Percentiles rank a stretch among this genome's conserved stretches.
phyloP scores from a whole-genome alignment of 192 early-diverging fungal genomes.

The Coemansia sp. region DNA sequence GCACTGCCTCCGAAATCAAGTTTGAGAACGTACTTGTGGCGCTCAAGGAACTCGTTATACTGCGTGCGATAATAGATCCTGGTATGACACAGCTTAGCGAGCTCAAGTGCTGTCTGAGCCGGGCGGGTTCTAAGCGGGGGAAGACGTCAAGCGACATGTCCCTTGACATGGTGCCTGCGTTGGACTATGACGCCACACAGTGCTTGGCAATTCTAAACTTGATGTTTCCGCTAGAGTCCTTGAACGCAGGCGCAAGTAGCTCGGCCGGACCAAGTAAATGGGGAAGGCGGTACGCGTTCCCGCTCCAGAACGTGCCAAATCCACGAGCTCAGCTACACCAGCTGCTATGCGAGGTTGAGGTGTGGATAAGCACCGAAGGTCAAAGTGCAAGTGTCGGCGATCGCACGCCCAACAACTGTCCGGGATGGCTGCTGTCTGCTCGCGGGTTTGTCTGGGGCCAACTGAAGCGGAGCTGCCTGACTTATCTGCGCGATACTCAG shows the following conservation, averaged over 20 bases:
- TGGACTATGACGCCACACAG: slow-evolving; percentile 19
- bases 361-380: slow-evolving; percentile 37
- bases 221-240: slow-evolving; percentile 44
- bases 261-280: slow-evolving; percentile 11
- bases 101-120: slow-evolving; percentile 7
- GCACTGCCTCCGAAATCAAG: slow-evolving; percentile 41
- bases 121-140: not conserved
- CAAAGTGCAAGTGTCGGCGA: not conserved
- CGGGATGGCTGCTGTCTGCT: slow-evolving; percentile 38
- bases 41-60: slow-evolving; percentile 46
- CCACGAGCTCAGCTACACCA: slow-evolving; percentile 46
- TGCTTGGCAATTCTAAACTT: slow-evolving; percentile 46
- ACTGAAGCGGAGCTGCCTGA: slow-evolving; percentile 36
- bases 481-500: slow-evolving; percentile 37
- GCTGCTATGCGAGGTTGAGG: slow-evolving; percentile 48
- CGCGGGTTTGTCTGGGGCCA: slow-evolving; percentile 43
- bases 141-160: not conserved
- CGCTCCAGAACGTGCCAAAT: slow-evolving; percentile 38
- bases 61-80: slow-evolving; percentile 24
- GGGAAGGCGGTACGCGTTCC: slow-evolving; percentile 37
- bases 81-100: slow-evolving; percentile 20
- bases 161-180: not conserved
- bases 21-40: slow-evolving; percentile 53
- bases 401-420: slow-evolving; percentile 25
- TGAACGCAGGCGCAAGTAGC: not conserved